Conservation (phyloP, 140 eudicot species). For the Cichorium intybus region DNA sequence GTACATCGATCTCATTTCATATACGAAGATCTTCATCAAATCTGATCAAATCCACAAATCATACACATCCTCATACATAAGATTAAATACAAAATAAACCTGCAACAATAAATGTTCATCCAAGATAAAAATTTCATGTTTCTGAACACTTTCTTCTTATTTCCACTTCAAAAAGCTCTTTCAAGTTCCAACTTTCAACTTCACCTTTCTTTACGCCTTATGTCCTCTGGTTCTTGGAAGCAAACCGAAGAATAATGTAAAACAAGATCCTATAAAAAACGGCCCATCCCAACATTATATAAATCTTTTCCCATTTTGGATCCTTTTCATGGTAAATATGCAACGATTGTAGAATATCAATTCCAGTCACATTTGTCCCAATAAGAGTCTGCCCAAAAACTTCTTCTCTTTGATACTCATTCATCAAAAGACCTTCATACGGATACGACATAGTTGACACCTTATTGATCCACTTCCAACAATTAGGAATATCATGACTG, state of each 20-base stretch:
- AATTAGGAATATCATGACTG: conserved; percentile 54
- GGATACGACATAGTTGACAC: conserved; percentile 77
- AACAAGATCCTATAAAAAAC: conserved; percentile 64
- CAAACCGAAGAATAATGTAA: conserved; percentile 72
- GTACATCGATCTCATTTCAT: not conserved
- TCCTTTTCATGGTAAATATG: conserved; percentile 30
- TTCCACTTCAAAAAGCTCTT: conserved; percentile 6
- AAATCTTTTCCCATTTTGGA: conserved; percentile 55
- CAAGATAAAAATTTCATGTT: conserved; percentile 24
- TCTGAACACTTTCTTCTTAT: conserved; percentile 31
- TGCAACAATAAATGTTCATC: conserved; percentile 20
- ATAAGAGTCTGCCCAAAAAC: conserved; percentile 36
- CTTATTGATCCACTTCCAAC: conserved; percentile 76
- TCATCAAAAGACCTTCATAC: conserved; percentile 73
- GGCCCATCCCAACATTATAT: conserved; percentile 86
- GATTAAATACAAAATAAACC: conserved; percentile 2
- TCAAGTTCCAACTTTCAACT: too few species aligned
- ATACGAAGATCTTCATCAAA: not conserved
- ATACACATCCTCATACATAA: conserved; percentile 2
- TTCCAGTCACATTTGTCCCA: conserved; percentile 37
- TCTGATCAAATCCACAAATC: conserved; percentile 11
- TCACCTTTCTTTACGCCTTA: conserved; percentile 21
- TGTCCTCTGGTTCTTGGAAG: conserved; percentile 73
- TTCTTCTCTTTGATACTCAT: conserved; percentile 47
- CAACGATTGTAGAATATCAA: conserved; percentile 42